Evolutionary conservation across 345 rosid genomes (phyloP).

Genomic region (Populus euphratica): DNA sequence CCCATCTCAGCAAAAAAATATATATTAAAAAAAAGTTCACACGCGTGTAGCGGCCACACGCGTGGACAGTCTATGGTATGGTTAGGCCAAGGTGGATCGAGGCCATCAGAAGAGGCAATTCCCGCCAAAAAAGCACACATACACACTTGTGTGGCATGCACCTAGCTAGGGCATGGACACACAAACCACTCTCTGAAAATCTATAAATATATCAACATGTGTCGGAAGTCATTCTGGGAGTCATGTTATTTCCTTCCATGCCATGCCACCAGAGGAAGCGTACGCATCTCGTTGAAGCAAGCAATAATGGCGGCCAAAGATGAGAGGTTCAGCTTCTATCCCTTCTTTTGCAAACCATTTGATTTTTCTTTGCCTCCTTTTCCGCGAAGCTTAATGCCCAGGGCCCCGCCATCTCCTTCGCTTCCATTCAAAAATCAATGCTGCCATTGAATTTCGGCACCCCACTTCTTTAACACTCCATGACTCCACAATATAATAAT

Average conservation of each 20-base stretch:
- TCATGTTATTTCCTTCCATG: neutral
- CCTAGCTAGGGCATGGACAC: slow-evolving; percentile 18
- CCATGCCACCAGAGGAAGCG: neutral
- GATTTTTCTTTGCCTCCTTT: neutral
- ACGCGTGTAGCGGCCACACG: slow-evolving; percentile 38
- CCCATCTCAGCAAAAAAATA: neutral
- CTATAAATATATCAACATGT: slow-evolving; percentile 7
- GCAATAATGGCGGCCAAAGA: slow-evolving; percentile 11
- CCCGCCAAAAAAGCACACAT: slow-evolving; percentile 50
- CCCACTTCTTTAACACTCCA: slow-evolving; percentile 28
- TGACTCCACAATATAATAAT: slow-evolving; percentile 19
- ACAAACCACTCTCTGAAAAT: slow-evolving; percentile 27
- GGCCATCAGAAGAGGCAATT: slow-evolving; percentile 32
- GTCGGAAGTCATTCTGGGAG: neutral
- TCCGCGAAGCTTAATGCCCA: slow-evolving; percentile 1
- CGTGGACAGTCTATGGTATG: slow-evolving; percentile 5
- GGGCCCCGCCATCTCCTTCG: slow-evolving; percentile 39
- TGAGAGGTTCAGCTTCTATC: slow-evolving; percentile 1
- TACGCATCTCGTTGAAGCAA: neutral
- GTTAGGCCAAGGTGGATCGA: slow-evolving; percentile 28
- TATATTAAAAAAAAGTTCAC: slow-evolving; percentile 2
- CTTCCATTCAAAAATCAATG: slow-evolving; percentile 37
- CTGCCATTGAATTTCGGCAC: slow-evolving; percentile 40
- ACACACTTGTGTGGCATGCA: slow-evolving; percentile 40
- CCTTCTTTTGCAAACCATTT: slow-evolving; percentile 9